phyloP scores from a whole-genome alignment of 805 yeast species.

The Wickerhamiella vanderwaltii region DNA sequence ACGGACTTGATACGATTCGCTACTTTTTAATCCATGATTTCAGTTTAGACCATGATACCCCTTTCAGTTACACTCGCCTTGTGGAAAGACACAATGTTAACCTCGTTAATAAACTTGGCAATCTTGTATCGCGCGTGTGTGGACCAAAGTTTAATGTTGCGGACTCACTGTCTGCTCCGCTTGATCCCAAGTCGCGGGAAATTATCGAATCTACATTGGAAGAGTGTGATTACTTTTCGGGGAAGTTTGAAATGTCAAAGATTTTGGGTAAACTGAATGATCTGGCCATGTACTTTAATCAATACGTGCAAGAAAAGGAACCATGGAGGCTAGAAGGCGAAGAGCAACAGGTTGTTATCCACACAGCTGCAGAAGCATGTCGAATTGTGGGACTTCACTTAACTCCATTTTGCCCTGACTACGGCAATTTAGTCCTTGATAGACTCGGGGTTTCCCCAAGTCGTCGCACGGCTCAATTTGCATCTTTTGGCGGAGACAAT shows the following conservation, averaged over 20 bases:
- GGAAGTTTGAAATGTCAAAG: constrained; percentile 46
- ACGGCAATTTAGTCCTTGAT: constrained; percentile 46
- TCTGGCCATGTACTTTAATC: constrained; percentile 38
- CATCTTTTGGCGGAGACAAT: constrained; percentile 45
- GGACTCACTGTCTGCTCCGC: constrained; percentile 4
- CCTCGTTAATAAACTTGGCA: constrained; percentile 73
- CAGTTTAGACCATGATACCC: constrained; percentile 63
- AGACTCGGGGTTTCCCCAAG: constrained; percentile 42
- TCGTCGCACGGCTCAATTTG: constrained; percentile 34
- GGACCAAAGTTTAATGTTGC: constrained; percentile 51
- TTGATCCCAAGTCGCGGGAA: neutral
- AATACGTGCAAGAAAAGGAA: constrained; percentile 50
- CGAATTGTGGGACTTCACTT: constrained; percentile 55
- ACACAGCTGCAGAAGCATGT: constrained; percentile 54
- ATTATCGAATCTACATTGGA: neutral
- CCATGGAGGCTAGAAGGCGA: constrained; percentile 53
- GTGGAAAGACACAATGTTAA: constrained; percentile 31
- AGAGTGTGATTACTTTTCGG: constrained; percentile 38
- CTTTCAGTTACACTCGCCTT: constrained; percentile 57
- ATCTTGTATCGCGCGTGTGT: constrained; percentile 60
- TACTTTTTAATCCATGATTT: constrained; percentile 69
- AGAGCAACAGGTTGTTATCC: constrained; percentile 34
- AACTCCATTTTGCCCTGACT: constrained; percentile 61
- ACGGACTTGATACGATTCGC: constrained; percentile 52
- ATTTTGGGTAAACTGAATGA: constrained; percentile 23